A percentile compares a stretch with the other conserved stretches of the same genome.
Conservation (phyloP, 768 basidiomycete genomes). For the Galerina sulciceps region DNA sequence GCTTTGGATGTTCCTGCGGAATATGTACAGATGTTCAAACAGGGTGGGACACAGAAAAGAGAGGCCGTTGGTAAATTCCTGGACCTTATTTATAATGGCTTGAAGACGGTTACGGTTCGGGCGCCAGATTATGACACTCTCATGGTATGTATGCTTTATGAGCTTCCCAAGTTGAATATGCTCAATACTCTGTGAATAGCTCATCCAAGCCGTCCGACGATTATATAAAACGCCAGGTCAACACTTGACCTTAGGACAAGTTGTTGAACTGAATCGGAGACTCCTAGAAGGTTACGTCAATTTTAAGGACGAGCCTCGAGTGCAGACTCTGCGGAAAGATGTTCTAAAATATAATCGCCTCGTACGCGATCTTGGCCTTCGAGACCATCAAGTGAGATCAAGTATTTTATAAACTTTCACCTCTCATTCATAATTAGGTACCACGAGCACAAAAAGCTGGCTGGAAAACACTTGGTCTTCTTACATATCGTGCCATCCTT, state of each 20-base stretch:
- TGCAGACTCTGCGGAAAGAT: conserved; percentile 77
- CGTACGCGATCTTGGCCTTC: conserved; percentile 86
- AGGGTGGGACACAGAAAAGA: conserved; percentile 86
- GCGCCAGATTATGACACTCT: conserved; percentile 98
- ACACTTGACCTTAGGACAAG: conserved; percentile 91
- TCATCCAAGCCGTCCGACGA: conserved; percentile 93
- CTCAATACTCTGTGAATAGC: conserved; percentile 45
- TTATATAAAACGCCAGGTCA: conserved; percentile 95
- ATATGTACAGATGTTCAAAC: conserved; percentile 86
- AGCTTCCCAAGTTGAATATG: background rate
- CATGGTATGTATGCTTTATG: conserved; percentile 65
- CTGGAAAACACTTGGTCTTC: conserved; percentile 85
- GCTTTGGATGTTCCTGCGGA: conserved; percentile 92
- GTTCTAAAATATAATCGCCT: conserved; percentile 91
- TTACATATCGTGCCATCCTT: conserved; percentile 81
- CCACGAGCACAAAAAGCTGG: conserved; percentile 84
- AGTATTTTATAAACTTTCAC: background rate
- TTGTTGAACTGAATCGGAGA: conserved; percentile 92
- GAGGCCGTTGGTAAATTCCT: conserved; percentile 90
- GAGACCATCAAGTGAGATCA: conserved; percentile 82
- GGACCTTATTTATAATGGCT: conserved; percentile 87
- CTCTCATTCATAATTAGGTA: conserved; percentile 45
- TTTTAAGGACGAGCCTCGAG: conserved; percentile 91
- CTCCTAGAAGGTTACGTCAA: conserved; percentile 91
- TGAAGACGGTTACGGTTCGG: conserved; percentile 95